Conservation (phyloP, 345 rosid species). For the Citrus inodora region DNA sequence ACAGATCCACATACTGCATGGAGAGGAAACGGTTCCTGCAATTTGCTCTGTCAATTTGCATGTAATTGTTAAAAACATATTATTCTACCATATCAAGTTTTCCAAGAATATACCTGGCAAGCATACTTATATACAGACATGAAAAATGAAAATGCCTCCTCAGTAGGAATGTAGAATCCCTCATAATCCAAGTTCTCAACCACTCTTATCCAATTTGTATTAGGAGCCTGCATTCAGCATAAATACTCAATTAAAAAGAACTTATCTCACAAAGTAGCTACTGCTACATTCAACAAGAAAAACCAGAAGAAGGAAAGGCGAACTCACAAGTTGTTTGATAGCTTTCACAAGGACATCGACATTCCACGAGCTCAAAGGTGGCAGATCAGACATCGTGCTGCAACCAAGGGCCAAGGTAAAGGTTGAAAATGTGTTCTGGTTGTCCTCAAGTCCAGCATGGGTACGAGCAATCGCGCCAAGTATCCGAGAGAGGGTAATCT, state of each 20-base stretch:
- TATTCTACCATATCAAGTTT: background rate
- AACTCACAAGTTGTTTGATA: slow-evolving; percentile 74
- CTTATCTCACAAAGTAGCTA: background rate
- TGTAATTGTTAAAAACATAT: background rate
- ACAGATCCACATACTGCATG: slow-evolving; percentile 71
- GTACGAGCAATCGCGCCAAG: slow-evolving; percentile 54
- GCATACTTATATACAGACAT: slow-evolving; percentile 74
- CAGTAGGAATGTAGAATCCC: slow-evolving; percentile 75
- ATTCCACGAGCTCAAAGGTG: slow-evolving; percentile 64
- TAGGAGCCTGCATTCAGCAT: slow-evolving; percentile 65
- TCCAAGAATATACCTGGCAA: slow-evolving; percentile 57
- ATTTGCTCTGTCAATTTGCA: background rate
- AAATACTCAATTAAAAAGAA: slow-evolving; percentile 1
- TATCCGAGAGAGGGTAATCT: slow-evolving; percentile 65
- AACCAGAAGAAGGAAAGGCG: background rate
- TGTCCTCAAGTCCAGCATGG: slow-evolving; percentile 55
- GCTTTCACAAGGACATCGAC: slow-evolving; percentile 65
- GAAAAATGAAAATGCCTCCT: slow-evolving; percentile 78
- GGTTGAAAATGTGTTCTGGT: slow-evolving; percentile 55
- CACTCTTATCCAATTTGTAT: slow-evolving; percentile 71
- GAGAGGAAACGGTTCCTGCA: slow-evolving; percentile 92
- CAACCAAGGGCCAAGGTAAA: slow-evolving; percentile 70
- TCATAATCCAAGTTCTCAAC: slow-evolving; percentile 82
- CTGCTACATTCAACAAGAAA: slow-evolving; percentile 3
- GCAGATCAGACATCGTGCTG: slow-evolving; percentile 45